Conservation (phyloP, 2,329 filamentous ascomycete genomes). For the Beauveria sp. region DNA sequence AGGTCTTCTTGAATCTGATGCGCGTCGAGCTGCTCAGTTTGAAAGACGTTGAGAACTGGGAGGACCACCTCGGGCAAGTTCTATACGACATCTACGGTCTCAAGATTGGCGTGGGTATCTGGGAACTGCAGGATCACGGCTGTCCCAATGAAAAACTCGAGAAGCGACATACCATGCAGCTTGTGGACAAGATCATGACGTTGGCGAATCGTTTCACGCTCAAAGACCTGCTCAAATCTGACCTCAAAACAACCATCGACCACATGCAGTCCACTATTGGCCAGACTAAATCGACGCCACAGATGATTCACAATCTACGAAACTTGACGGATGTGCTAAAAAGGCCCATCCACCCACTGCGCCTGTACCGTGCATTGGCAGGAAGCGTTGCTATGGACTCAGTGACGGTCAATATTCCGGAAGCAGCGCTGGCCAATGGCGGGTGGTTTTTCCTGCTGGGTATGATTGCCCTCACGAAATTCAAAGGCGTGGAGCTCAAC, state of each 20-base stretch:
- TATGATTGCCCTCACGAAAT: conserved; percentile 81
- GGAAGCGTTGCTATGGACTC: conserved; percentile 70
- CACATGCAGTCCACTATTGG: conserved; percentile 86
- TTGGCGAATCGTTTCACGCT: conserved; percentile 78
- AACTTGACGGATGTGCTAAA: conserved; percentile 77
- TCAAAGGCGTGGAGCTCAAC: conserved; percentile 59
- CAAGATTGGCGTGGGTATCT: conserved; percentile 62
- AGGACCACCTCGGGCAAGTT: conserved; percentile 79
- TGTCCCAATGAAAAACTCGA: conserved; percentile 74
- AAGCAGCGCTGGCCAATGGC: conserved; percentile 66
- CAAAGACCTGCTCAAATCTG: conserved; percentile 86
- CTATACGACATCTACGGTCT: conserved; percentile 76
- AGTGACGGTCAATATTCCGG: conserved; percentile 58
- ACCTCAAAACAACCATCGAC: conserved; percentile 83
- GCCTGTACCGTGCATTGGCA: conserved; percentile 71
- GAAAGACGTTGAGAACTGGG: conserved; percentile 70
- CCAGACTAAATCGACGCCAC: conserved; percentile 65
- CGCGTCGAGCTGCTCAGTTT: conserved; percentile 76
- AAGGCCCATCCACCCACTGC: conserved; percentile 72
- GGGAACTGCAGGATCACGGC: conserved; percentile 68
- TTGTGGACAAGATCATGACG: conserved; percentile 76
- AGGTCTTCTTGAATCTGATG: conserved; percentile 82
- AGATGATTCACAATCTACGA: conserved; percentile 80
- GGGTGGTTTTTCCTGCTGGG: conserved; percentile 92
- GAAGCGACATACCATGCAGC: conserved; percentile 67